A percentile compares a stretch with the other conserved stretches of the same genome.
Evolutionary conservation across 495 filamentous ascomycete species (phyloP).

Genomic region (Neurospora terricola): DNA sequence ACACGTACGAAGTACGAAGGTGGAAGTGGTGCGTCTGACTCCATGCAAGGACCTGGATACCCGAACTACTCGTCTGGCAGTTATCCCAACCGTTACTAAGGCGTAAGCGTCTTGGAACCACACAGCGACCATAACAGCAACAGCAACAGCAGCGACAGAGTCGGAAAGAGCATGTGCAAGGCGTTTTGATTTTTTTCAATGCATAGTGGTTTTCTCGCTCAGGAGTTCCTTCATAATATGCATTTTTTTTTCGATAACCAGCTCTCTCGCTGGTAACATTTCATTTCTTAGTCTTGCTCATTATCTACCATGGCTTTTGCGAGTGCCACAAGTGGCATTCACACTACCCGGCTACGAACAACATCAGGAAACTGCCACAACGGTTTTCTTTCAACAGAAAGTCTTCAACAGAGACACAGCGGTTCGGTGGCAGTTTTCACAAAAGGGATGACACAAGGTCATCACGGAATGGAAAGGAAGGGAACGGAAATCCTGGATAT

Average conservation of each 20-base stretch:
- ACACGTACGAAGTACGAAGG: not conserved
- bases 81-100: not conserved
- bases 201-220: not conserved
- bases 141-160: not conserved
- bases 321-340: not conserved
- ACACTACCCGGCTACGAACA: not conserved
- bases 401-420: not conserved
- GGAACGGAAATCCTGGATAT: not conserved
- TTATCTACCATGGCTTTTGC: not conserved
- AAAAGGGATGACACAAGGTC: not conserved
- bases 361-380: not conserved
- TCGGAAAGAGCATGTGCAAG: not conserved
- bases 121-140: not conserved
- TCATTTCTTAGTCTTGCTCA: not conserved
- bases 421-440: not conserved
- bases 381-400: not conserved
- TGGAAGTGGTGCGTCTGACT: not conserved
- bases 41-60: not conserved
- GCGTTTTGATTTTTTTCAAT: not conserved
- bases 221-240: not conserved
- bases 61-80: not conserved
- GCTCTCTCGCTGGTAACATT: not conserved
- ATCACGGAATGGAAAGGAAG: not conserved
- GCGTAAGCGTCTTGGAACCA: not conserved
- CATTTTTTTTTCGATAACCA: not conserved